phyloP scores from a whole-genome alignment of 169 alveolate species.

The Plasmodium relictum region DNA sequence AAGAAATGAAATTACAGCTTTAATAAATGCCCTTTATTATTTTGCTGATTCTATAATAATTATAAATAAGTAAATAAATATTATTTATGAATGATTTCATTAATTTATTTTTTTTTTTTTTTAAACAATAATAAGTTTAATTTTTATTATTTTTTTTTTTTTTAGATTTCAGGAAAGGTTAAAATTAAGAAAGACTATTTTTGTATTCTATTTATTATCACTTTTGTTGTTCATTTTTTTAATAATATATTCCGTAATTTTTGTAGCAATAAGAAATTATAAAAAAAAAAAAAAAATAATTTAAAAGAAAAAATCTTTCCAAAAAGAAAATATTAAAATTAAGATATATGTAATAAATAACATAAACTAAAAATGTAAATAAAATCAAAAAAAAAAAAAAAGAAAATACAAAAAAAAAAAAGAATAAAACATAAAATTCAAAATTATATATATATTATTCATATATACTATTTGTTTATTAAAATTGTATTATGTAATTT shows the following conservation, averaged over 20 bases:
- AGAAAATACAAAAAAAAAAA: no score
- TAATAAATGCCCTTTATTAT: slow-evolving; percentile 86
- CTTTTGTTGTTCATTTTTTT: slow-evolving; percentile 10
- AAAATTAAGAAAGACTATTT: slow-evolving; percentile 30
- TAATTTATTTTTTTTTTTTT: slow-evolving; percentile 9
- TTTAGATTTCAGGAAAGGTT: slow-evolving; percentile 40
- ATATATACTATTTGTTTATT: no score
- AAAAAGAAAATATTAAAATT: background rate
- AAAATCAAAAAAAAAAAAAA: no score
- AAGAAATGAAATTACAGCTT: slow-evolving; percentile 90
- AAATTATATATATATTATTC: no score
- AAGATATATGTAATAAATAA: no score
- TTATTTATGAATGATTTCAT: slow-evolving; percentile 69
- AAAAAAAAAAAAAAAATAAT: slow-evolving; percentile 8
- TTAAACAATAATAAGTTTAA: slow-evolving; percentile 3
- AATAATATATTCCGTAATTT: slow-evolving; percentile 22
- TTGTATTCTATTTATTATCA: slow-evolving; percentile 31
- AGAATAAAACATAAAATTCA: no score
- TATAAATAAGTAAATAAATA: slow-evolving; percentile 69
- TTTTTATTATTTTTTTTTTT: slow-evolving; percentile 49
- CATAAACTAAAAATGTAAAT: no score
- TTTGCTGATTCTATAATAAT: slow-evolving; percentile 88
- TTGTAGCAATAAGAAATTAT: slow-evolving; percentile 17
- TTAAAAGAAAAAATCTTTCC: no score
- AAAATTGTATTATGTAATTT: no score